Evolutionary conservation across 1,139 yeast genomes (phyloP), one percentile per base, ranked within the genome.

Genomic region (Zygosaccharomyces pseudobailii): DNA sequence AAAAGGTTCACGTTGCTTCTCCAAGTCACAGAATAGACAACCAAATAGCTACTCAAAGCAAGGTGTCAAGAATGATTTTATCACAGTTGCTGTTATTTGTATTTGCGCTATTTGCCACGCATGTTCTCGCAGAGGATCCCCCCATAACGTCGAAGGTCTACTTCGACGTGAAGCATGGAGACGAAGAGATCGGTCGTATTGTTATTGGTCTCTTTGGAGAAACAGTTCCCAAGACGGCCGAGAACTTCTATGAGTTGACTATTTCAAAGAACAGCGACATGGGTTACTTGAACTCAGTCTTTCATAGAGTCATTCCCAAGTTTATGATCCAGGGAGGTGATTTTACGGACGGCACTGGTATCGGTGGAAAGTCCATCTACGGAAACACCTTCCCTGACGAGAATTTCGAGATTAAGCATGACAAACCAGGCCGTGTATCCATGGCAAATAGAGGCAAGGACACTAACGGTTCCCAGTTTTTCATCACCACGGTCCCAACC

Each of bases 261-360:
- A 77, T 80, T 50, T 76, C 82, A 28, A 67, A 70, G 31, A 71
- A 73, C 50, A 64, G 71, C 31, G 48, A 54, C 4, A 63, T 63
- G 50, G 83, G 82, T 42, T 82, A 79, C 71, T 71, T 76, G 50
- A 71, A 73, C 46, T 79, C 88, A 22, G 69, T 77, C 40, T 84
- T 85, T 78, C 92, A 85, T 74, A 73, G 94, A 66, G 84, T 85
- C 43, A 84, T 85, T 54, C 80, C 85, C 47, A 75, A 76, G 51
- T 85, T 85, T 70, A 83, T 85, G 87, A 78, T 84, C 61, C 94
- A 85, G 71, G 90, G 90, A 64, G 94, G 94, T 68, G 87, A 83
- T 68, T 80, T 82, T 72, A 80, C 84, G 65, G 73, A 80, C 63
- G 77, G 76, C 58, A 76, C 78, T 65, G 87, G 87, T 57, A 76